Evolutionary conservation across 2,329 filamentous ascomycete species (phyloP), one percentile per base, ranked within the genome.

Genomic region (Hypoxylon sp.): DNA sequence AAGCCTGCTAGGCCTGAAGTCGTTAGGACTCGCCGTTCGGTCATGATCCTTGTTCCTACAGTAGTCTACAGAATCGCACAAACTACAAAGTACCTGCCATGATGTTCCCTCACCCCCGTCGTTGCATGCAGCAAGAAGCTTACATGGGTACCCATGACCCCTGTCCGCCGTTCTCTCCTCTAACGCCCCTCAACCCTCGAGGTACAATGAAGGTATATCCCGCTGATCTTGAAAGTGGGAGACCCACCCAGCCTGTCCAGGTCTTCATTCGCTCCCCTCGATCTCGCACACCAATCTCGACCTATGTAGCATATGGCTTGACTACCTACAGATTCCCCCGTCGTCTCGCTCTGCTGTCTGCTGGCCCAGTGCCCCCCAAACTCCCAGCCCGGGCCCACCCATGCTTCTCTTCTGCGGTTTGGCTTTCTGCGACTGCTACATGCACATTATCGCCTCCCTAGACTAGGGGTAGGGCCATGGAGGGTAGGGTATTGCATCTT

Each of bases 181-280:
- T 73, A 72, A 74, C 69, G 70, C 55, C 61, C 50, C 54, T 64
- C 69, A 46, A 59, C 67, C 67, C 53, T 67, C 17, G 37, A 57
- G 66, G 70, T 73, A 74, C 66, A 61, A 33, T 49, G 40, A 48
- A 61, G 64, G 64, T 72, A 72, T 73, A 74, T 73, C 69, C 74
- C 75, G 76, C 76, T 77, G 76, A 76, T 78, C 76, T 73, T 70
- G 72, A 57, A 70, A 71, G 64, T 69, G 60, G 65, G 22, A 37
- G 68, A 60, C 66, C 65, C 66, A 66, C 59, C 62, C 59, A 54
- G 50, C 25, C 62, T 72, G 62, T 61, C 56, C 58, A 44, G 56
- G 33, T 61, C 58, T 55, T 70, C 69, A 75, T 72, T 74, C 67
- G 69, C 69, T 73, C 70, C 64, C 64, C 67, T 71, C 69, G 76